Conservation (phyloP, 176 grass and related monocot species). For the Carex parvula region DNA sequence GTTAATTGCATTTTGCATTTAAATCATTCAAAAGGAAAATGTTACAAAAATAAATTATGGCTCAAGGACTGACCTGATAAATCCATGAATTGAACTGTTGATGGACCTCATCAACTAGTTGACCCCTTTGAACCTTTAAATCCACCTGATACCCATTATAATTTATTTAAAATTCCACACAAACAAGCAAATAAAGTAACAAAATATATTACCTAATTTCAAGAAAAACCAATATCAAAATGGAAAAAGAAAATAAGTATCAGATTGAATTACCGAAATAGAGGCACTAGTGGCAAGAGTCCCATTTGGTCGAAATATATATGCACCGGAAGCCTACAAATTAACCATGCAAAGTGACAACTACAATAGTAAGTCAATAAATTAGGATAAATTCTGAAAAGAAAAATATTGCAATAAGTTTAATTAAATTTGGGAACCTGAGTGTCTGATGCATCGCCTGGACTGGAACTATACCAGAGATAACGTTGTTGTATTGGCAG, state of each 20-base stretch:
- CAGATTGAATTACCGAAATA: conserved; percentile 47
- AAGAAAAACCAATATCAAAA: neutral
- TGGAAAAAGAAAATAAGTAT: neutral
- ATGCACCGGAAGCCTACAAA: conserved; percentile 78
- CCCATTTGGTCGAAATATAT: conserved; percentile 86
- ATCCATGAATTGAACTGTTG: conserved; percentile 89
- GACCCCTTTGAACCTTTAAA: conserved; percentile 59
- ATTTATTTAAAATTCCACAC: neutral
- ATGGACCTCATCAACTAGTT: conserved; percentile 77
- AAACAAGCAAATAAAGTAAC: neutral
- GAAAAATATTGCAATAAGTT: conserved; percentile 16
- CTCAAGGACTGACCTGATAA: conserved; percentile 54
- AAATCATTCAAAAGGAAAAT: neutral
- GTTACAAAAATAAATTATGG: neutral
- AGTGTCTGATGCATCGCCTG: conserved; percentile 46
- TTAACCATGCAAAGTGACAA: conserved; percentile 1
- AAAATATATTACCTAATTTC: neutral
- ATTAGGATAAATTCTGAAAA: neutral
- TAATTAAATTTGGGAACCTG: conserved; percentile 45
- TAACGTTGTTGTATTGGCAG: conserved; percentile 69
- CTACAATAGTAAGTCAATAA: conserved; percentile 15
- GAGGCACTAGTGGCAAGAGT: conserved; percentile 46
- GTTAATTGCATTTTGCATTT: conserved; percentile 3
- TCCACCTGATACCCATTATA: conserved; percentile 36
- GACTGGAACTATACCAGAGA: conserved; percentile 73